Evolutionary conservation across 2,329 filamentous ascomycete genomes (phyloP), one percentile per base, ranked within the genome.

Genomic region (Cladosporium sphaerospermum): DNA sequence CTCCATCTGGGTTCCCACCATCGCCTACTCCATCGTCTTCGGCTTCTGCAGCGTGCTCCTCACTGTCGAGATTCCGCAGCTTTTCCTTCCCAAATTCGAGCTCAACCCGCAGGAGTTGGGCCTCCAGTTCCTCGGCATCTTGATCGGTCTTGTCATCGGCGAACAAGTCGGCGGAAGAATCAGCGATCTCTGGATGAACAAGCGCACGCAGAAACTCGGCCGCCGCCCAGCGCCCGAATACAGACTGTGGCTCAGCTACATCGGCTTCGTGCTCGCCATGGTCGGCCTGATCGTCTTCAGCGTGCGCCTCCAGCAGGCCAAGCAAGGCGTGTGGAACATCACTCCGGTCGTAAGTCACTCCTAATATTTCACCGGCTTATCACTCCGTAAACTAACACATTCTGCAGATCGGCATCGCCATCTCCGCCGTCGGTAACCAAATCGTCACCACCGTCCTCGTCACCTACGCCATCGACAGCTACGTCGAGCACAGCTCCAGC

Each of bases 401-500:
- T 23, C 2, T 8, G 2, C 37, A 68, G 64, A 16, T 74, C 40
- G 63, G 73, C 44, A 68, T 73, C 41, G 79, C 73, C 1, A 73
- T 75, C 36, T 68, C 70, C 0, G 75, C 74, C 0, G 76, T 73
- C 4, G 81, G 81, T 0, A 82, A 82, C 55, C 81, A 84, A 63
- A 76, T 84, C 40, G 73, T 83, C 13, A 83, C 81, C 0, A 83
- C 81, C 0, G 76, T 83, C 2, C 62, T 81, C 41, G 77, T 82
- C 19, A 83, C 81, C 0, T 84, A 82, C 61, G 76, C 79, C 0
- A 76, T 84, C 1, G 81, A 84, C 57, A 80, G 78, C 59, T 75
- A 81, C 56, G 72, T 69, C 2, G 70, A 78, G 28, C 73, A 80
- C 39, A 72, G 78, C 0, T 75, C 75, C 1, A 75, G 75, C 50